phyloP scores from a whole-genome alignment of 805 yeast genomes.

The Lachancea sp. region DNA sequence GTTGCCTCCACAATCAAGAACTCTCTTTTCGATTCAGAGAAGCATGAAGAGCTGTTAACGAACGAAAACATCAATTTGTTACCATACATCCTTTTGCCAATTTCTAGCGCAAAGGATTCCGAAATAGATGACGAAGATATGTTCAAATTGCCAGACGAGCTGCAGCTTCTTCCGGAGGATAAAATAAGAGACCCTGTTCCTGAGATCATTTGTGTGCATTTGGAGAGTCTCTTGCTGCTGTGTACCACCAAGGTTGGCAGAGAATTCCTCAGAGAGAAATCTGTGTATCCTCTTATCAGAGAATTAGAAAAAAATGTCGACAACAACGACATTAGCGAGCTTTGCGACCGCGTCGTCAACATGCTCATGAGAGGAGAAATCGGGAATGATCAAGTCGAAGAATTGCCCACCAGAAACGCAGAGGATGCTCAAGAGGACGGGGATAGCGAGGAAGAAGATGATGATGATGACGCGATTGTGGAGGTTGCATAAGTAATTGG shows the following conservation, averaged over 20 bases:
- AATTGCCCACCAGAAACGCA: constrained; percentile 39
- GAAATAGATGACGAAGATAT: constrained; percentile 78
- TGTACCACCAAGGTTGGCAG: constrained; percentile 72
- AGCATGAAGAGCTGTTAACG: constrained; percentile 53
- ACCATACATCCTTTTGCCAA: constrained; percentile 76
- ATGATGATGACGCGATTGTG: constrained; percentile 26
- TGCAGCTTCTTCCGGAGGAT: constrained; percentile 70
- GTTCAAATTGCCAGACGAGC: constrained; percentile 81
- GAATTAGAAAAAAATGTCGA: constrained; percentile 65
- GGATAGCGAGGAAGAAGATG: constrained; percentile 18
- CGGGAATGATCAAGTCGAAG: constrained; percentile 40
- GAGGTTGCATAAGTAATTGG: constrained; percentile 28
- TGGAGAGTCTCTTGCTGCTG: constrained; percentile 73
- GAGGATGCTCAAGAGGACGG: constrained; percentile 42
- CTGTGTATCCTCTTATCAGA: constrained; percentile 80
- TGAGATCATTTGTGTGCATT: constrained; percentile 59
- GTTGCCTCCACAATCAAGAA: constrained; percentile 90
- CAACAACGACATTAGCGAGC: constrained; percentile 48
- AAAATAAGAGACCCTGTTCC: constrained; percentile 68
- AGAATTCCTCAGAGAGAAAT: constrained; percentile 68
- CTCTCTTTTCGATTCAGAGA: constrained; percentile 69
- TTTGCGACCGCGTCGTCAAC: constrained; percentile 81
- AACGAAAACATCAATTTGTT: constrained; percentile 64
- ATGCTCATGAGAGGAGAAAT: constrained; percentile 89
- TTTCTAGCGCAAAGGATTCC: constrained; percentile 65